Conservation (phyloP, 495 filamentous ascomycete genomes). For the Aspergillus haitiensis region DNA sequence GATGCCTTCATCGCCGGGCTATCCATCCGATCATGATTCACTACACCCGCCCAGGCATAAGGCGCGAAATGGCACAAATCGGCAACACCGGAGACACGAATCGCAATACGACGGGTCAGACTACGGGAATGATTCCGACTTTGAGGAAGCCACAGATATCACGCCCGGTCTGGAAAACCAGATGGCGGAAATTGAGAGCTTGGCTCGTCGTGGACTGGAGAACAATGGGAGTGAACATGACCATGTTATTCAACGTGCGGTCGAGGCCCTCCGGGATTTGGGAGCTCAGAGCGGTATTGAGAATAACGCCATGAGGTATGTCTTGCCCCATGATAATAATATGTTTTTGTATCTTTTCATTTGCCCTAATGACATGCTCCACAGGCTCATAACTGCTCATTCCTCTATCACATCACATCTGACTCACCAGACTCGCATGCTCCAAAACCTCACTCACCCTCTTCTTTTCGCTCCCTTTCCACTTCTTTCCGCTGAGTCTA, state of each 20-base stretch:
- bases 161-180: conserved; percentile 69
- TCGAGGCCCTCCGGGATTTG: conserved; percentile 72
- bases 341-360: too few species aligned
- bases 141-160: conserved; percentile 66
- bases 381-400: conserved; percentile 83
- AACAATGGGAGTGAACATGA: conserved; percentile 69
- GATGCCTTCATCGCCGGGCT: conserved; percentile 32
- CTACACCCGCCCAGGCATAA: conserved; percentile 33
- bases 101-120: conserved; percentile 60
- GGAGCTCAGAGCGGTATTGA: conserved; percentile 80
- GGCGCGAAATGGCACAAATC: conserved; percentile 33
- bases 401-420: conserved; percentile 80
- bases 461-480: conserved; percentile 53
- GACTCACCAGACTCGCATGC: conserved; percentile 75
- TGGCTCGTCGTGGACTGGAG: conserved; percentile 71
- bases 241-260: conserved; percentile 66
- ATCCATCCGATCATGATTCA: conserved; percentile 30
- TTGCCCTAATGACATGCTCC: conserved; percentile 21
- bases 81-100: conserved; percentile 46
- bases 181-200: conserved; percentile 74
- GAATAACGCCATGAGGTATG: conserved; percentile 73
- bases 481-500: conserved; percentile 63
- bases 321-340: conserved; percentile 11
- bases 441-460: conserved; percentile 77
- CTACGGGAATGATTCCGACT: conserved; percentile 68